phyloP scores from a whole-genome alignment of 2,329 filamentous ascomycete species.

The Clarireedia hainanense region DNA sequence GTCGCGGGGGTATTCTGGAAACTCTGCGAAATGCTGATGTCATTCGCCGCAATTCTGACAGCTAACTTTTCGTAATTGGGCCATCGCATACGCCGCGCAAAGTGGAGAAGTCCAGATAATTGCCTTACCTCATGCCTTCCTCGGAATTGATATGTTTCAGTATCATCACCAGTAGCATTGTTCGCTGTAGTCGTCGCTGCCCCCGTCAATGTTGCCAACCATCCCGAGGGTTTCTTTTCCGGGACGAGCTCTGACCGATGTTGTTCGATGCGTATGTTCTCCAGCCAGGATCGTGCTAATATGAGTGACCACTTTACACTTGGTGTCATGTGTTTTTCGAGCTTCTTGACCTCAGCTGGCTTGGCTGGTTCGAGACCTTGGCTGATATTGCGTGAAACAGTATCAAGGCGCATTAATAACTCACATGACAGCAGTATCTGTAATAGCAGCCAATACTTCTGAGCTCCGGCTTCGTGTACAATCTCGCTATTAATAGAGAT shows the following conservation, averaged over 20 bases:
- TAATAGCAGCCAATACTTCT: conserved; percentile 59
- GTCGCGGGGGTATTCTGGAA: conserved; percentile 18
- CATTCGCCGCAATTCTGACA: conserved; percentile 26
- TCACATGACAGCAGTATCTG: conserved; percentile 59
- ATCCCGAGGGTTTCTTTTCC: conserved; percentile 33
- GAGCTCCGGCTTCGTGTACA: conserved; percentile 46
- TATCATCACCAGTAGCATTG: conserved; percentile 35
- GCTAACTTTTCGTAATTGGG: conserved; percentile 43
- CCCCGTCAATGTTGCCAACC: conserved; percentile 51
- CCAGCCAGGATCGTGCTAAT: conserved; percentile 58
- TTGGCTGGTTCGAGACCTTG: conserved; percentile 43
- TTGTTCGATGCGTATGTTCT: conserved; percentile 54
- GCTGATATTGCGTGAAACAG: conserved; percentile 53
- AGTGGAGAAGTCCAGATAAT: conserved; percentile 53
- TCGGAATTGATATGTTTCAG: conserved; percentile 29
- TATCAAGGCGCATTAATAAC: conserved; percentile 56
- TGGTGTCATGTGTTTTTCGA: conserved; percentile 52
- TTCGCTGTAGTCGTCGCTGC: conserved; percentile 28
- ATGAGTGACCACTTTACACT: conserved; percentile 62
- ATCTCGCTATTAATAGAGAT: conserved; percentile 43
- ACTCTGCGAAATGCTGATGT: conserved; percentile 23
- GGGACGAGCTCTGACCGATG: conserved; percentile 25
- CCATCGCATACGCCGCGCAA: conserved; percentile 55
- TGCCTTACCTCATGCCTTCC: conserved; percentile 48
- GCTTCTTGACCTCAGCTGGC: conserved; percentile 49